phyloP scores from a whole-genome alignment of 176 grass and related monocot genomes.

The Carex littledalei region DNA sequence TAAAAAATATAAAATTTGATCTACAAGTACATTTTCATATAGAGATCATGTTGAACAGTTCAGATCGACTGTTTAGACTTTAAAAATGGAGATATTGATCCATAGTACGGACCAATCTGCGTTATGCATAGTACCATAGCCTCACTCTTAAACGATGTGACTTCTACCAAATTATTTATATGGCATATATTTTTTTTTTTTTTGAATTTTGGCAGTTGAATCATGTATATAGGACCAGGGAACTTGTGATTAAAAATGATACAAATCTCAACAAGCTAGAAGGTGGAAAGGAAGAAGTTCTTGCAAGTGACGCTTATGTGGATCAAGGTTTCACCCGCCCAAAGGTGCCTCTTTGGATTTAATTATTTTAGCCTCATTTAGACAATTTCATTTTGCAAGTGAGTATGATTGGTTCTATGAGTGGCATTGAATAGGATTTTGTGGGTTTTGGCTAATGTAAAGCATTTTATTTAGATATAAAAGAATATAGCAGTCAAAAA shows the following conservation, averaged over 20 bases:
- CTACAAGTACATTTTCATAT: no score
- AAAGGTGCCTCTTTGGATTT: slow-evolving; percentile 48
- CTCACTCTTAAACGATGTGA: no score
- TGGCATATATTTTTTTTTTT: background rate
- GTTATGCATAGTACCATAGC: no score
- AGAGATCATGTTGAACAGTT: no score
- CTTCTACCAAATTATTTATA: no score
- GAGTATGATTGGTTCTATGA: background rate
- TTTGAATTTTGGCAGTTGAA: slow-evolving; percentile 59
- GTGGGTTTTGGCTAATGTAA: background rate
- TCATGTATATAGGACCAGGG: slow-evolving; percentile 83
- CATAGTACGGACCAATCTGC: no score
- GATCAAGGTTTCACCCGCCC: slow-evolving; percentile 98
- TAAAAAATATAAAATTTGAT: no score
- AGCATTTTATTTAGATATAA: background rate
- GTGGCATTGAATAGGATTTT: background rate
- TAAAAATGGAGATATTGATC: no score
- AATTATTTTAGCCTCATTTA: background rate
- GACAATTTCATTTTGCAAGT: background rate
- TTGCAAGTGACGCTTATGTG: slow-evolving; percentile 47
- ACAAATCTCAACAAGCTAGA: slow-evolving; percentile 56
- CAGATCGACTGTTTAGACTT: no score
- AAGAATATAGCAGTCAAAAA: background rate
- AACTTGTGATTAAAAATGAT: slow-evolving; percentile 79
- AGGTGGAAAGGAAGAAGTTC: slow-evolving; percentile 40